Evolutionary conservation across 2,329 filamentous ascomycete species (phyloP).

Genomic region (Fusarium sp.): DNA sequence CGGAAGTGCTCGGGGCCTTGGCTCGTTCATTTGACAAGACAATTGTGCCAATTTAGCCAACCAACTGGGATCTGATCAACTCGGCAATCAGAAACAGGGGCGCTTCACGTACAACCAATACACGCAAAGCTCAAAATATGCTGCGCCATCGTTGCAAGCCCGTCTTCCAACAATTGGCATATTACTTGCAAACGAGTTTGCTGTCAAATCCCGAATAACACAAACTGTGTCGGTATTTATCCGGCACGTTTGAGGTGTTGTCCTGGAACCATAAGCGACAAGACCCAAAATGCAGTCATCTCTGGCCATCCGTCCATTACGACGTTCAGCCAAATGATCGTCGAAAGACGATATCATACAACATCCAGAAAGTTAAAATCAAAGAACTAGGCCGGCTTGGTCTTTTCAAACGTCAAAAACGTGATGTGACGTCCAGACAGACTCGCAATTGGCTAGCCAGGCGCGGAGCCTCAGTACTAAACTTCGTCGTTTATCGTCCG

Average conservation of each 20-base stretch:
- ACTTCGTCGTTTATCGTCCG: neutral
- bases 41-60: too few species aligned
- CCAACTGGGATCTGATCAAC: neutral
- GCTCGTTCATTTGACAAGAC: too few species aligned
- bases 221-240: neutral
- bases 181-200: neutral
- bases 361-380: slow-evolving; percentile 12
- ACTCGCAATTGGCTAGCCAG: slow-evolving; percentile 9
- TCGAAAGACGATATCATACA: neutral
- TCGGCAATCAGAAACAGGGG: neutral
- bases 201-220: neutral
- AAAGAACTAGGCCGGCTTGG: neutral
- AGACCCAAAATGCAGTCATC: neutral
- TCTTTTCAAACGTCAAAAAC: neutral
- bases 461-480: slow-evolving; percentile 15
- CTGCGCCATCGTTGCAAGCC: neutral
- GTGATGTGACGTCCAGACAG: slow-evolving; percentile 11
- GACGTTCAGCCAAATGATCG: neutral
- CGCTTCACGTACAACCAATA: neutral
- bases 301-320: neutral
- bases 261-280: neutral
- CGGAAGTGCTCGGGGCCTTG: neutral
- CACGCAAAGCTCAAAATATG: neutral
- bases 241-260: too few species aligned
- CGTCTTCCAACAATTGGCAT: neutral